Base-by-base conservation (phyloP, 1,139 yeast genomes). In the Kodamaea sp. region DNA sequence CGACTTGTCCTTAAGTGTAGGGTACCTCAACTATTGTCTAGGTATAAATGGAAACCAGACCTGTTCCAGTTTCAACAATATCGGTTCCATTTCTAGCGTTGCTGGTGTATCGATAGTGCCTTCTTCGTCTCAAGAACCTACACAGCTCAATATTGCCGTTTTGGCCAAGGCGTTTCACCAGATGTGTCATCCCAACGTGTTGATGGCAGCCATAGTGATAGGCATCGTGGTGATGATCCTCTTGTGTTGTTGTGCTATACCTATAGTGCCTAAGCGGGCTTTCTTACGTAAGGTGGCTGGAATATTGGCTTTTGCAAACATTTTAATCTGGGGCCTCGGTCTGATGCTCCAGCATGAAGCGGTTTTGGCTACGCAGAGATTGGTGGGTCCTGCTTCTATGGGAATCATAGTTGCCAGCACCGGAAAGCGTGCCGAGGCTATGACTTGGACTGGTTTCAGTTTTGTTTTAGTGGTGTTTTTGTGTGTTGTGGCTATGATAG, bases 301-400 rank as follows among this genome's bases (percentile, higher is more conserved):
- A 22, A 51, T 59, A 0, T 39, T 74, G 13, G 57, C 75, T 4
- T 57, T 70, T 0, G 37, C 63, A 0, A 53, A 71, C 31, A 61
- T 72, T 16, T 46, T 81, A 8, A 36, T 80, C 3, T 81, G 88
- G 85, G 85, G 86, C 0, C 57, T 81, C 28, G 88, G 88, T 0
- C 70, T 87, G 2, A 79, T 83, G 74, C 72, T 87, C 65, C 73
- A 74, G 32, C 81, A 80, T 44, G 80, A 81, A 30, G 85, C 85
- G 0, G 68, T 71, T 0, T 63, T 61, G 26, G 63, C 83, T 0
- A 69, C 76, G 3, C 47, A 55, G 3, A 48, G 54, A 5, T 51
- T 80, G 31, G 69, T 79, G 1, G 65, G 69, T 2, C 58, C 64
- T 1, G 70, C 86, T 3, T 78, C 86, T 22, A 65, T 79, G 69